A percentile compares a stretch with the other conserved stretches of the same genome.
Conservation (phyloP, 306 rosid species). For the Begonia fuchsioides region DNA sequence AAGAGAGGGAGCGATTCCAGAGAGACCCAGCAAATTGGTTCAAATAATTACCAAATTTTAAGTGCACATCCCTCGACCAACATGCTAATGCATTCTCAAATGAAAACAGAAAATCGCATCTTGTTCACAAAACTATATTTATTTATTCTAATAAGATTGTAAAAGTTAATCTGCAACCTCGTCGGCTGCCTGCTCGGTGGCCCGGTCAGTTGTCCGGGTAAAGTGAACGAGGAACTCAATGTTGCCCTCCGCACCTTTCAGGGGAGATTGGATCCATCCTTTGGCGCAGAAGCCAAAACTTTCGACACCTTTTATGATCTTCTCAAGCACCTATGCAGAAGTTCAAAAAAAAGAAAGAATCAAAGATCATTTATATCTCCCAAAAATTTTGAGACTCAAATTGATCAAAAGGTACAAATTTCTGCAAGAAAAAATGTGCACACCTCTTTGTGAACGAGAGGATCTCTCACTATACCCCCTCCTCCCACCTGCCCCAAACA, state of each 20-base stretch:
- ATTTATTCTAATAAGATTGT: too few relatives aligned
- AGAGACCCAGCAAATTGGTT: too few relatives aligned
- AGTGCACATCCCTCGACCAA: too few relatives aligned
- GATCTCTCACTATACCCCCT: conserved; percentile 43
- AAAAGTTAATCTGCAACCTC: background rate
- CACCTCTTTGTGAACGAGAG: conserved; percentile 38
- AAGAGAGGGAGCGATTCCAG: too few relatives aligned
- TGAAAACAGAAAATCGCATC: too few relatives aligned
- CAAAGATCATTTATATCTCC: too few relatives aligned
- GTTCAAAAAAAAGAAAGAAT: background rate
- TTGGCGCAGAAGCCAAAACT: conserved; percentile 55
- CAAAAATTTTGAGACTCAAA: background rate
- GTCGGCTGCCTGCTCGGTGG: too few relatives aligned
- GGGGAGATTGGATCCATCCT: conserved; percentile 88
- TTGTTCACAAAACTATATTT: too few relatives aligned
- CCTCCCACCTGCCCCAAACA: conserved; percentile 32
- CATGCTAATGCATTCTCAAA: too few relatives aligned
- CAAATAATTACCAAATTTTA: too few relatives aligned
- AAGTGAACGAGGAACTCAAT: conserved; percentile 80
- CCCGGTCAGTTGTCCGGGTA: too few relatives aligned
- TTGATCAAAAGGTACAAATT: too few relatives aligned
- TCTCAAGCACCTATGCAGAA: conserved; percentile 57
- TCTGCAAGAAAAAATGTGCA: background rate
- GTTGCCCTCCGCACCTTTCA: conserved; percentile 91
- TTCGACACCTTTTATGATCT: conserved; percentile 69